Evolutionary conservation across 2,329 filamentous ascomycete species (phyloP).

Genomic region (Beauveria caledonica): DNA sequence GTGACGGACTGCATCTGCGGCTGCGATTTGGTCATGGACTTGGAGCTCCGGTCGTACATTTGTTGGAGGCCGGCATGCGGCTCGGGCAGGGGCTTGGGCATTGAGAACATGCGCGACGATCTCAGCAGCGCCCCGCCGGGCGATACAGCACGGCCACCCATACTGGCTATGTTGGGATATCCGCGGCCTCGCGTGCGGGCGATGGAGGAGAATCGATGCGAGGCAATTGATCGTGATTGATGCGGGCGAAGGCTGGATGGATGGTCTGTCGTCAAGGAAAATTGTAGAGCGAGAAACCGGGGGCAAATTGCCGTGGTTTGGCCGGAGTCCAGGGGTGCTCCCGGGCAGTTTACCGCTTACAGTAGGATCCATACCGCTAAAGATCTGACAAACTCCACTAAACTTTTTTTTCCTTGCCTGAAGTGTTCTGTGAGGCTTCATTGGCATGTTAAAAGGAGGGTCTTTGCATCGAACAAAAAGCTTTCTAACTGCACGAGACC

Average conservation of each 20-base stretch:
- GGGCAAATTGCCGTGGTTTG: conserved; percentile 11
- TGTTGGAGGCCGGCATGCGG: conserved; percentile 41
- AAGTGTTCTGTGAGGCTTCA: neutral
- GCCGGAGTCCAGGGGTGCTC: conserved; percentile 6
- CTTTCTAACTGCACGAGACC: neutral
- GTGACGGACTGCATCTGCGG: conserved; percentile 80
- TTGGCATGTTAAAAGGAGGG: neutral
- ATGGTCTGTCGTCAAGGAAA: conserved; percentile 18
- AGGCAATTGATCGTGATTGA: conserved; percentile 13
- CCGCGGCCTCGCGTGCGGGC: conserved; percentile 21
- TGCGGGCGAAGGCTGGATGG: conserved; percentile 18
- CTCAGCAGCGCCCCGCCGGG: conserved; percentile 66
- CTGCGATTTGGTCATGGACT: conserved; percentile 57
- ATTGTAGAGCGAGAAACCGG: conserved; percentile 7
- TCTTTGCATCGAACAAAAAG: neutral
- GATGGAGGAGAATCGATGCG: conserved; percentile 15
- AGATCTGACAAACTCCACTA: neutral
- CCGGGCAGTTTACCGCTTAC: neutral
- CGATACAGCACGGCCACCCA: conserved; percentile 36
- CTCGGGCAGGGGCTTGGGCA: conserved; percentile 66
- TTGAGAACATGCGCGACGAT: conserved; percentile 80
- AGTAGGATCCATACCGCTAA: neutral
- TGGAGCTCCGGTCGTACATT: conserved; percentile 27
- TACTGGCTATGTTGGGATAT: conserved; percentile 18
- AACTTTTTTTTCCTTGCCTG: neutral